Evolutionary conservation across 768 basidiomycete genomes (phyloP).

Genomic region (Serendipita vermifera): DNA sequence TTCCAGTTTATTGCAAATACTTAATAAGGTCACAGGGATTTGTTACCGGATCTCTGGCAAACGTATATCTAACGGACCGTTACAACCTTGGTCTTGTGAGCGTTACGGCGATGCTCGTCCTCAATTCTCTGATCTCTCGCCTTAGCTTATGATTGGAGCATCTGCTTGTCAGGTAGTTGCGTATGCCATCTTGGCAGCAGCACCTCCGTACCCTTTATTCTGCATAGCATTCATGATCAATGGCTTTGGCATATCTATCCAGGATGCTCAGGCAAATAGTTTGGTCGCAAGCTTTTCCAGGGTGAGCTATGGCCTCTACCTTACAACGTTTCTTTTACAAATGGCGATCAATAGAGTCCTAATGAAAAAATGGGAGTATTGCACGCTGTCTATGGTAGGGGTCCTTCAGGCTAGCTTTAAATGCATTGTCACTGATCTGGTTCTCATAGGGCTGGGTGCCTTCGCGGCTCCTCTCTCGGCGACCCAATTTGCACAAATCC

Average conservation of each 20-base stretch:
- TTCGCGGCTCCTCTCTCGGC: slow-evolving; percentile 6
- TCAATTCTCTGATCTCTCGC: neutral
- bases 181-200: slow-evolving; percentile 13
- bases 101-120: neutral
- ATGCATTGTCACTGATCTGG: neutral
- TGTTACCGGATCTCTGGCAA: slow-evolving; percentile 33
- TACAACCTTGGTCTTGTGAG: slow-evolving; percentile 32
- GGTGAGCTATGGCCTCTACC: neutral
- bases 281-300: neutral
- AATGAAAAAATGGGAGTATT: slow-evolving; percentile 10
- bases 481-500: slow-evolving; percentile 8
- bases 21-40: slow-evolving; percentile 28
- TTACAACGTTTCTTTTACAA: neutral
- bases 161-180: slow-evolving; percentile 16
- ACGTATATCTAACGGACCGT: slow-evolving; percentile 34
- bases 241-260: slow-evolving; percentile 8
- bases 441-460: slow-evolving; percentile 2
- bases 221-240: neutral
- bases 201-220: slow-evolving; percentile 9
- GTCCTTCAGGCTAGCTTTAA: neutral
- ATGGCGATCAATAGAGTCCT: neutral
- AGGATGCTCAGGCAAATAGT: neutral
- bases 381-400: slow-evolving; percentile 9
- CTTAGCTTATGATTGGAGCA: slow-evolving; percentile 33
- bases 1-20: neutral